Base-by-base conservation (phyloP, 495 filamentous ascomycete species). In the Lasiosphaeria hispida region DNA sequence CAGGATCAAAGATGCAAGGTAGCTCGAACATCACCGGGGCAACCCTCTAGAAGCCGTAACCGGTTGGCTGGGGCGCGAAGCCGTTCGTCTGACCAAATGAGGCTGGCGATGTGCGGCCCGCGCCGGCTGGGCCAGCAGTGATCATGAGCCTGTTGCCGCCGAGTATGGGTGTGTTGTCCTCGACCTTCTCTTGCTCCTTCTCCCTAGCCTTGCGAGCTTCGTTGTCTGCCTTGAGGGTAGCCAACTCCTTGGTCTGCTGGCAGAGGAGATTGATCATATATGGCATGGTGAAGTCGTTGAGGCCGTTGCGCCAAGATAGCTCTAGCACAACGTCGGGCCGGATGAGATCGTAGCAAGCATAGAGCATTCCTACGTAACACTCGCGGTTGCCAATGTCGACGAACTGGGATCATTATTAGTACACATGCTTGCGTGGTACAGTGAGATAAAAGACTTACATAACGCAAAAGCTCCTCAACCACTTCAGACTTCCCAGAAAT, bases 331-430 rank as follows among this genome's bases (percentile, higher is more conserved):
- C 81, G 62, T 96, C 88, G 10, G 95, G 87, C 14, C 88, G 89
- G 68, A 99, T 93, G 48, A 99, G 85, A 58, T 99, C 95, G 75
- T 99, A 96, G 82, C 95, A 99, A 50, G 95, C 86, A 68, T 99
- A 99, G 53, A 99, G 83, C 92, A 97, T 97, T 62, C 92, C 95
- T 35, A 96, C 93, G 73, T 96, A 99, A 80, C 95, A 99, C 76
- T 99, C 95, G 41, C 92, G 90, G 80, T 91, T 96, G 65, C 95
- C 95, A 73, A 97, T 97, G 70, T 97, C 95, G 64, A 99, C 94
- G 65, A 99, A 99, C 94, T 98, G 75, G 30, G 48, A 19, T 35
- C 17, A 2, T 43, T 35, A 69, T 79, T 74, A 78, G 73, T 60
- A 54, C 10, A 6, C 6, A 17, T 13, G 19, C 38, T 41, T 30